Evolutionary conservation across 1,284 basidiomycete species (phyloP).

Genomic region (Malassezia obtusa): DNA sequence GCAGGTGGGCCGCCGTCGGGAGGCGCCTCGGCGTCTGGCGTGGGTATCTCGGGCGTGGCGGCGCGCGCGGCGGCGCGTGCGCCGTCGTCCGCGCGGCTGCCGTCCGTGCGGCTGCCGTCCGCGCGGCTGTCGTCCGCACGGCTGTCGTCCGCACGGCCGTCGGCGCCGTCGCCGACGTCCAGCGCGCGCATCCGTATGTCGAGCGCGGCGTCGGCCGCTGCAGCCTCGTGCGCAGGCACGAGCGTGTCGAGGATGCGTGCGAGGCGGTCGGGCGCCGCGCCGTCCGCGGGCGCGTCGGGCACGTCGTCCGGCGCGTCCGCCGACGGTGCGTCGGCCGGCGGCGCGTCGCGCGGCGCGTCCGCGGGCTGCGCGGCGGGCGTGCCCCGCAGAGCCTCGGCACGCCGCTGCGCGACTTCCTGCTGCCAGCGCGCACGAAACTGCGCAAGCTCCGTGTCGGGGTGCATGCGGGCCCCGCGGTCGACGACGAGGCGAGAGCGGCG

Average conservation of each 20-base stretch:
- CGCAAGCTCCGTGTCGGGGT: not conserved
- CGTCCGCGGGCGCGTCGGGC: not conserved
- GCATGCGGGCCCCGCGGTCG: no score
- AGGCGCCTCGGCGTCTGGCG: not conserved
- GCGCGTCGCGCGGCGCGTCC: not conserved
- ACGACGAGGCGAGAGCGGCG: no score
- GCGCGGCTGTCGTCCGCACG: not conserved
- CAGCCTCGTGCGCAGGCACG: not conserved
- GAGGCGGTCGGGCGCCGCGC: not conserved
- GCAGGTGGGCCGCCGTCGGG: not conserved
- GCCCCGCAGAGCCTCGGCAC: no score
- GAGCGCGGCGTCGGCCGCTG: not conserved
- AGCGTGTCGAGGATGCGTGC: not conserved
- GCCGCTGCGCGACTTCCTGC: constrained; percentile 10
- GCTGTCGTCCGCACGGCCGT: not conserved
- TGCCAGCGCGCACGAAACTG: constrained; percentile 11
- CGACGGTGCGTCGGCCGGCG: not conserved
- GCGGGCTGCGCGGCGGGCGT: not conserved
- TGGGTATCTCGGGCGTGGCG: not conserved
- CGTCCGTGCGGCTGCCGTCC: not conserved
- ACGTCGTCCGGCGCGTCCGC: not conserved
- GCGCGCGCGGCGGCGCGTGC: not conserved
- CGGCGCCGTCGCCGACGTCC: not conserved
- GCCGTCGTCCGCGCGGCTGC: not conserved
- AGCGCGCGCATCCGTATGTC: not conserved